These are phyloP conservation scores for Thielaviopsis punctulata DNA, from an alignment of 2,329 filamentous ascomycete genomes.

Conservation along the genomic window DNA sequence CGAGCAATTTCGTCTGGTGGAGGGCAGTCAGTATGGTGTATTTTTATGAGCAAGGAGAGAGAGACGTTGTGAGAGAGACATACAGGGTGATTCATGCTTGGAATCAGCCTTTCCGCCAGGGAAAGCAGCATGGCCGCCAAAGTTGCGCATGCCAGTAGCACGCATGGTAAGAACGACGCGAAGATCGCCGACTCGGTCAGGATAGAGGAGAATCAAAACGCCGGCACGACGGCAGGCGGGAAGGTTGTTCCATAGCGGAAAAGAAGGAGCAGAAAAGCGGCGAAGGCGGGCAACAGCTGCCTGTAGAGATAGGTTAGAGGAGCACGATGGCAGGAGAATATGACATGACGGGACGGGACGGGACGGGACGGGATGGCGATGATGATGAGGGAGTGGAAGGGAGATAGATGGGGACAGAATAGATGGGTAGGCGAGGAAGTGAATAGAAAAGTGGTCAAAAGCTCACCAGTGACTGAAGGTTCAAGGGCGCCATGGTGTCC, in stretches of 20 bases:
- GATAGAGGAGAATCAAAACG: conserved; percentile 75
- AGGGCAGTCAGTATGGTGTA: not conserved
- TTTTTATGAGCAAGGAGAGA: not conserved
- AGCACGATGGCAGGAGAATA: not conserved
- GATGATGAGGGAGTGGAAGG: not conserved
- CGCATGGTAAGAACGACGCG: conserved; percentile 54
- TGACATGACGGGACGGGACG: not conserved
- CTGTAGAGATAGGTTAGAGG: conserved; percentile 18
- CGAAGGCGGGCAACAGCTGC: conserved; percentile 43
- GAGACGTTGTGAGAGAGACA: conserved; percentile 18
- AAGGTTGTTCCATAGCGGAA: conserved; percentile 43
- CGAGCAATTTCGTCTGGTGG: conserved; percentile 63
- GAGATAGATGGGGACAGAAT: not conserved
- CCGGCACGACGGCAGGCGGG: conserved; percentile 58
- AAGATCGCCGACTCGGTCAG: conserved; percentile 64
- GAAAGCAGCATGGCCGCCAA: conserved; percentile 75
- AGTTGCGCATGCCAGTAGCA: conserved; percentile 43
- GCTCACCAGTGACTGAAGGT: not conserved
- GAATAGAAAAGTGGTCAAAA: not conserved
- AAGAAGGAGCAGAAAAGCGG: conserved; percentile 41
- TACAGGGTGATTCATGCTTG: conserved; percentile 42
- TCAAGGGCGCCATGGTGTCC: not conserved
- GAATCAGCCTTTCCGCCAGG: conserved; percentile 59
- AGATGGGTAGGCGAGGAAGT: not conserved
- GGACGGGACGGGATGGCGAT: not conserved